Percentiles rank a stretch among this genome's conserved stretches.
These are phyloP conservation scores for Rehmannia glutinosa DNA, from an alignment of 257 asterid genomes.

Conservation along the genomic window DNA sequence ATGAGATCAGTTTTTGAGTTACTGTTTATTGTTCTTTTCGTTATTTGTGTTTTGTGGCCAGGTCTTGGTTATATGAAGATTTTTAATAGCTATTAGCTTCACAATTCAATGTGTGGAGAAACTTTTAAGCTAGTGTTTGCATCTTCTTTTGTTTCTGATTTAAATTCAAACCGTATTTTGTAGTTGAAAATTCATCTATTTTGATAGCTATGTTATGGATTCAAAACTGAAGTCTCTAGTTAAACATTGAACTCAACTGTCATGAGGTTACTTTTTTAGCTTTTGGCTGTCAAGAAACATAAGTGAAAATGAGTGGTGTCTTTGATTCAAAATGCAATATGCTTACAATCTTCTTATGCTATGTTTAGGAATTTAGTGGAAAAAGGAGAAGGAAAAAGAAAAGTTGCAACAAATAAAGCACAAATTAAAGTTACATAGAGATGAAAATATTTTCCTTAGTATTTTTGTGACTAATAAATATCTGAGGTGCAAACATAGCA, in stretches of 20 bases:
- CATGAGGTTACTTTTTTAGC: not conserved
- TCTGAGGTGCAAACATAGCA: not conserved
- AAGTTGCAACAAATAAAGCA: not conserved
- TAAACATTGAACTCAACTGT: not conserved
- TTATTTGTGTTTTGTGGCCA: no score
- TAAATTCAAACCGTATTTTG: not conserved
- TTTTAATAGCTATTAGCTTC: not conserved
- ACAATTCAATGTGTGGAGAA: not conserved
- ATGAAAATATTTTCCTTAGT: not conserved
- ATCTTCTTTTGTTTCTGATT: not conserved
- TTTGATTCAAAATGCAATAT: not conserved
- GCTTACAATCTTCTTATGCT: not conserved
- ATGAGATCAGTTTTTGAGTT: no score
- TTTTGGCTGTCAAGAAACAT: constrained; percentile 4
- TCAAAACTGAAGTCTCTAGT: not conserved
- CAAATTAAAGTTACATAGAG: no score
- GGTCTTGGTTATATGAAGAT: no score
- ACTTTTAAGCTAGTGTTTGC: not conserved
- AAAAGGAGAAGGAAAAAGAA: not conserved
- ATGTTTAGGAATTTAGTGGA: not conserved
- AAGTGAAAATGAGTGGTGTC: not conserved
- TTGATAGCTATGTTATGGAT: not conserved
- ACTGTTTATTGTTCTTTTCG: no score
- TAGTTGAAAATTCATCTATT: constrained; percentile 2
- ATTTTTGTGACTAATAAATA: no score